Percentiles rank a stretch among this genome's conserved stretches.
Evolutionary conservation across 2,329 filamentous ascomycete genomes (phyloP).

Genomic region (Immersiporthe knoxdaviesiana): DNA sequence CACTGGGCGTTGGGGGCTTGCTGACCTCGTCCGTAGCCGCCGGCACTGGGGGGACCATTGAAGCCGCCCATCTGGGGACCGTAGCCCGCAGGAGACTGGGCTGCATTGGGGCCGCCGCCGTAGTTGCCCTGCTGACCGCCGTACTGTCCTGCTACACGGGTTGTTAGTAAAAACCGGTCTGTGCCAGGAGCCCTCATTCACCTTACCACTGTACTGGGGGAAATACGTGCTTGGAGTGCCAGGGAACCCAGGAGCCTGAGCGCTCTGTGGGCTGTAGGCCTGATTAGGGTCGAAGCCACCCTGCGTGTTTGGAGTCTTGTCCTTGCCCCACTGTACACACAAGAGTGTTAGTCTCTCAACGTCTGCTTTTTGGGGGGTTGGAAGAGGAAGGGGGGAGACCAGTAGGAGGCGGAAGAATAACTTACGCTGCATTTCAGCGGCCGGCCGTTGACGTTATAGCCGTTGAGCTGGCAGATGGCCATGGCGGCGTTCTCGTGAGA

Average conservation of each 20-base stretch:
- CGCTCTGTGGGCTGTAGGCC: constrained; percentile 74
- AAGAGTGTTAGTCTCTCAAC: constrained; percentile 37
- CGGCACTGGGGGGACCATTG: constrained; percentile 73
- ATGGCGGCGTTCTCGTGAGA: constrained; percentile 96
- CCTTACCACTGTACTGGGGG: constrained; percentile 86
- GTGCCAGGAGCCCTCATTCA: constrained; percentile 30
- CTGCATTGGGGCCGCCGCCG: constrained; percentile 51
- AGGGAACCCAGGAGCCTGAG: constrained; percentile 72
- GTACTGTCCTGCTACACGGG: constrained; percentile 56
- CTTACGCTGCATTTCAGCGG: constrained; percentile 98
- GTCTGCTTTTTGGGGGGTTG: no score
- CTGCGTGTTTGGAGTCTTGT: constrained; percentile 81
- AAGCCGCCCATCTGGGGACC: constrained; percentile 72
- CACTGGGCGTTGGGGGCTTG: constrained; percentile 61
- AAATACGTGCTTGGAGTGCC: constrained; percentile 83
- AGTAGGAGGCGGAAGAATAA: constrained; percentile 41
- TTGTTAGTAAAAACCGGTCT: constrained; percentile 54
- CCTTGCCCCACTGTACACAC: constrained; percentile 86
- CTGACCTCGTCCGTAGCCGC: constrained; percentile 81
- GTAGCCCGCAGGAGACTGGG: constrained; percentile 65
- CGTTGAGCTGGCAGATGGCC: constrained; percentile 97
- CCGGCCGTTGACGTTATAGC: constrained; percentile 96
- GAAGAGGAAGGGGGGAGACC: no score
- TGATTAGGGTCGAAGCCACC: constrained; percentile 78
- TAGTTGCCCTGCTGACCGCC: constrained; percentile 71